phyloP scores from a whole-genome alignment of 768 basidiomycete genomes.

The Filobasidium wieringae region DNA sequence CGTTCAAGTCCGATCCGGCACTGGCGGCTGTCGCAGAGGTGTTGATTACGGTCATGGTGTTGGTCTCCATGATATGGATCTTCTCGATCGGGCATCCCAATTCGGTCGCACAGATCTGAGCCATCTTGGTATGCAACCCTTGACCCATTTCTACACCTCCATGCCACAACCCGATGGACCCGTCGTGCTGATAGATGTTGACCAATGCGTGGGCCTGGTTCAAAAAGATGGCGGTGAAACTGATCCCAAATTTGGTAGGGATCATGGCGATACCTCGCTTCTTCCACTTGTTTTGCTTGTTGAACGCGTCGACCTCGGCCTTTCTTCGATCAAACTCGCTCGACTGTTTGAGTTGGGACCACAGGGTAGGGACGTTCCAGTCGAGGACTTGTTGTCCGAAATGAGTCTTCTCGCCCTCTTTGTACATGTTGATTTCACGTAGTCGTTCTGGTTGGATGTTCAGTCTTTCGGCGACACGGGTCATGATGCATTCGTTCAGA shows the following conservation, averaged over 20 bases:
- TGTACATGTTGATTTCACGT: slow-evolving; percentile 21
- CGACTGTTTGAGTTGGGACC: slow-evolving; percentile 12
- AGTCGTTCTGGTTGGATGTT: slow-evolving; percentile 20
- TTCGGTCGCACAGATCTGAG: slow-evolving; percentile 25
- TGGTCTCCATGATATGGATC: slow-evolving; percentile 22
- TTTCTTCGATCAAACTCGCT: slow-evolving; percentile 17
- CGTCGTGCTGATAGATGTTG: slow-evolving; percentile 17
- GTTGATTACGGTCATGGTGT: slow-evolving; percentile 21
- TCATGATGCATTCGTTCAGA: slow-evolving; percentile 20
- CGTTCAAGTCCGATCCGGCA: slow-evolving; percentile 8
- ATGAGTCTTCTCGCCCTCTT: slow-evolving; percentile 20
- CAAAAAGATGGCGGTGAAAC: slow-evolving; percentile 16
- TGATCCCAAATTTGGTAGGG: slow-evolving; percentile 25
- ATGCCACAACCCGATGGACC: slow-evolving; percentile 23
- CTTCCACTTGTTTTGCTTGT: slow-evolving; percentile 20
- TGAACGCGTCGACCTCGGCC: slow-evolving; percentile 20
- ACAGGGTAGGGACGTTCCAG: slow-evolving; percentile 23
- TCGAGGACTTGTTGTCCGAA: slow-evolving; percentile 23
- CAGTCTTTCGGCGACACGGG: slow-evolving; percentile 21
- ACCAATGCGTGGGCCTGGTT: slow-evolving; percentile 14
- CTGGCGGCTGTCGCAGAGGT: slow-evolving; percentile 18
- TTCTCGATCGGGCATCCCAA: slow-evolving; percentile 22
- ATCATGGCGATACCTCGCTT: slow-evolving; percentile 23
- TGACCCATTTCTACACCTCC: slow-evolving; percentile 26
- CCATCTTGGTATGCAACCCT: slow-evolving; percentile 21